Percentiles rank a stretch among this genome's conserved stretches.
Conservation (phyloP, 306 rosid genomes). For the Cucurbita argyrosperma region DNA sequence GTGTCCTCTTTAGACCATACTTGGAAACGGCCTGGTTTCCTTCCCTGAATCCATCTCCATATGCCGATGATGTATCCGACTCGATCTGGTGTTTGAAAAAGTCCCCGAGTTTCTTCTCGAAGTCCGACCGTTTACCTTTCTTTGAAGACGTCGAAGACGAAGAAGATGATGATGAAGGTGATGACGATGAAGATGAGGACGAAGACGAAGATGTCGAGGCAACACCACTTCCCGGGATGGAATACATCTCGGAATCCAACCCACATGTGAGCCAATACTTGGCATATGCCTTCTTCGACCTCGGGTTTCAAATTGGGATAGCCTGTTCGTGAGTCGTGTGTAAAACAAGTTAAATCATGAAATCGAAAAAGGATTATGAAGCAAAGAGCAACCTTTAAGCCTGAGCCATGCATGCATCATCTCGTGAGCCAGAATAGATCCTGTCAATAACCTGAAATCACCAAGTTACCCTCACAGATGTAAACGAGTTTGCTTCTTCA, state of each 20-base stretch:
- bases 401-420: constrained; percentile 99
- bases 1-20: constrained; percentile 73
- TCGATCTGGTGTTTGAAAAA: constrained; percentile 90
- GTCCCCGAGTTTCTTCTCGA: constrained; percentile 80
- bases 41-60: constrained; percentile 81
- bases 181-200: constrained; percentile 23
- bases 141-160: constrained; percentile 41
- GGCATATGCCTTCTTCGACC: constrained; percentile 99
- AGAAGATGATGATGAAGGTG: constrained; percentile 40
- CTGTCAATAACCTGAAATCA: constrained; percentile 64
- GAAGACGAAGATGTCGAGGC: constrained; percentile 46
- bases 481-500: not conserved
- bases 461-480: not conserved
- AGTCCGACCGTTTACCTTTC: constrained; percentile 80
- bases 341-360: not conserved
- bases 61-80: constrained; percentile 76
- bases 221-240: constrained; percentile 28
- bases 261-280: constrained; percentile 95
- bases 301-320: constrained; percentile 73
- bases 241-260: constrained; percentile 71
- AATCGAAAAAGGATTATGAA: not conserved
- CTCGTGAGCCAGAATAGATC: constrained; percentile 92
- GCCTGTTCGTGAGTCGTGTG: constrained; percentile 25
- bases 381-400: constrained; percentile 55
- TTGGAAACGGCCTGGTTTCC: constrained; percentile 65